A percentile compares a stretch with the other conserved stretches of the same genome.
These are phyloP conservation scores for Aphanomyces invadans DNA, from an alignment of 352 stramenopile species.

Conservation along the genomic window DNA sequence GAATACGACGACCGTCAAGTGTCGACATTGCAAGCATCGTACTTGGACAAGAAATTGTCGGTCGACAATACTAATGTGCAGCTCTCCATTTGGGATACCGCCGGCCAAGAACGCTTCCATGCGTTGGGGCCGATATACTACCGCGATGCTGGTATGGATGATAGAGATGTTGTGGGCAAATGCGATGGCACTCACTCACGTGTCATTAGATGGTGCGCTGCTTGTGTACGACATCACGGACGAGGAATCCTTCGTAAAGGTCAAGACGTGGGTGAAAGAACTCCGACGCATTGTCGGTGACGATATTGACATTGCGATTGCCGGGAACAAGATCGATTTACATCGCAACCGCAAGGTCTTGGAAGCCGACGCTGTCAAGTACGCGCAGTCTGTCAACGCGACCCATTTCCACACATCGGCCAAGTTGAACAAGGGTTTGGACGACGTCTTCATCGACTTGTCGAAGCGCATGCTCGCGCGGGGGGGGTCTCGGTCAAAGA, in stretches of 20 bases:
- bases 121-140: constrained; percentile 86
- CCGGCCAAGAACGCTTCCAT: constrained; percentile 84
- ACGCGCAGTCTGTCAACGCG: constrained; percentile 81
- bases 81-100: constrained; percentile 83
- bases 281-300: constrained; percentile 85
- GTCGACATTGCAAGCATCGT: constrained; percentile 90
- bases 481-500: constrained; percentile 40
- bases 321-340: constrained; percentile 89
- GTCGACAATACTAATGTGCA: constrained; percentile 75
- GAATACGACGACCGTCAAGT: constrained; percentile 89
- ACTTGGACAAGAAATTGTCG: constrained; percentile 87
- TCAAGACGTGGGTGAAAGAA: constrained; percentile 90
- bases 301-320: constrained; percentile 88
- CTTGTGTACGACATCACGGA: constrained; percentile 91
- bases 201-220: constrained; percentile 64
- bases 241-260: constrained; percentile 86
- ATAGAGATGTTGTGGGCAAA: too few species aligned
- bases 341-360: constrained; percentile 83
- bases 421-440: constrained; percentile 87
- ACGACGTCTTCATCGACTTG: constrained; percentile 88
- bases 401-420: constrained; percentile 87
- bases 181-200: too few species aligned
- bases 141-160: constrained; percentile 50
- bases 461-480: constrained; percentile 75
- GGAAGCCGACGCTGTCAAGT: constrained; percentile 74